Conservation (phyloP, 2,329 filamentous ascomycete genomes). For the Dactylellina parvicollis region DNA sequence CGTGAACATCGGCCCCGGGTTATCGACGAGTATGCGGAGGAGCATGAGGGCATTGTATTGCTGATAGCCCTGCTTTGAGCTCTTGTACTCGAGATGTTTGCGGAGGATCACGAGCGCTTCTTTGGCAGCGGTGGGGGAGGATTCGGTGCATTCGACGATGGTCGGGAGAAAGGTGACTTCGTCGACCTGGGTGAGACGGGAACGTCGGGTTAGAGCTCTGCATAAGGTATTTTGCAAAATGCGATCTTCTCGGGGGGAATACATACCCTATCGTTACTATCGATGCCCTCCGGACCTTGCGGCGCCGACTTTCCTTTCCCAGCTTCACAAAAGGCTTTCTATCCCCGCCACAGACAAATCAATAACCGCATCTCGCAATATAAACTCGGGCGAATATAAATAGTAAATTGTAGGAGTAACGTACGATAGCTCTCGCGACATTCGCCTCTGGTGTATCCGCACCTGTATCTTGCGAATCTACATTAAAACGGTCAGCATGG, state of each 20-base stretch:
- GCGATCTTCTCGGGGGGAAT: slow-evolving; percentile 61
- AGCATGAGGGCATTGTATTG: slow-evolving; percentile 99
- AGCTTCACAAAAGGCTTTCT: slow-evolving; percentile 85
- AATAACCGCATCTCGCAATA: slow-evolving; percentile 8
- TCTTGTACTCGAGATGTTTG: slow-evolving; percentile 79
- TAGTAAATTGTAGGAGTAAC: too few species aligned
- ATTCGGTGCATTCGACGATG: slow-evolving; percentile 95
- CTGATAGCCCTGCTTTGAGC: slow-evolving; percentile 70
- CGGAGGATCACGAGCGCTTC: slow-evolving; percentile 83
- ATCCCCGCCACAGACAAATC: slow-evolving; percentile 43
- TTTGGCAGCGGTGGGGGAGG: slow-evolving; percentile 83
- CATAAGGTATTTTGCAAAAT: neutral
- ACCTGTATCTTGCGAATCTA: slow-evolving; percentile 43
- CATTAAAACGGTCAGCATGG: neutral
- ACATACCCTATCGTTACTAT: slow-evolving; percentile 34
- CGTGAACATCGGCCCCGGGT: slow-evolving; percentile 91
- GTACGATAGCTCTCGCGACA: slow-evolving; percentile 73
- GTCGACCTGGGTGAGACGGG: slow-evolving; percentile 70
- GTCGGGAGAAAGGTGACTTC: slow-evolving; percentile 91
- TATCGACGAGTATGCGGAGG: slow-evolving; percentile 87
- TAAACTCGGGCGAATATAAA: neutral
- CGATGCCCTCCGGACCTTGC: slow-evolving; percentile 60
- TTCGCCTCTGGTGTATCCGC: slow-evolving; percentile 74
- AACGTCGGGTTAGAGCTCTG: neutral
- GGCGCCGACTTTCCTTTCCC: slow-evolving; percentile 61